Evolutionary conservation across 345 rosid species (phyloP).

Genomic region (Salix koriyanagi): DNA sequence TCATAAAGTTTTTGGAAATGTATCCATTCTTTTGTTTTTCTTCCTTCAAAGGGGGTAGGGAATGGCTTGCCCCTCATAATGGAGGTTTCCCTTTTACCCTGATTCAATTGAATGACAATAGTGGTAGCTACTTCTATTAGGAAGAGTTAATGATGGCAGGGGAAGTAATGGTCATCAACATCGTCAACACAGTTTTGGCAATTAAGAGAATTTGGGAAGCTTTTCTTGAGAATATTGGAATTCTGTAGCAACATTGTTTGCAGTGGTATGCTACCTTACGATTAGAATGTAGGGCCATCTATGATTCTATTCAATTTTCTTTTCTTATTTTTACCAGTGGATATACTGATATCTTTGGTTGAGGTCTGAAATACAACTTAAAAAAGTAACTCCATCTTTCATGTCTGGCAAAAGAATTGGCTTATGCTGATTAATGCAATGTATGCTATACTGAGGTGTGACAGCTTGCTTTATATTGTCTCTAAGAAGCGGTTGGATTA

Average conservation of each 20-base stretch:
- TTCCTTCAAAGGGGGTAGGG: background rate
- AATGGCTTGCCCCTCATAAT: background rate
- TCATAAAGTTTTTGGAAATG: background rate
- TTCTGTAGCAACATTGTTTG: background rate
- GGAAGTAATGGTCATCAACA: background rate
- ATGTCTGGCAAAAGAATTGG: background rate
- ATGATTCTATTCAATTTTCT: background rate
- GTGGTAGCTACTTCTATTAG: background rate
- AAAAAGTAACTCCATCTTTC: background rate
- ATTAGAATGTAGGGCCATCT: background rate
- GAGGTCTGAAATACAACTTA: background rate
- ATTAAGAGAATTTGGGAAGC: background rate
- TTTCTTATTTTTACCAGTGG: background rate
- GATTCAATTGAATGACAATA: background rate
- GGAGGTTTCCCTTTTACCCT: background rate
- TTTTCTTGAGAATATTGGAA: background rate
- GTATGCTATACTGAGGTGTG: background rate
- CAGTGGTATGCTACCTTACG: background rate
- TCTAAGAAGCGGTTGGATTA: background rate
- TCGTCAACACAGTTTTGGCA: background rate
- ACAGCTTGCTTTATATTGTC: background rate
- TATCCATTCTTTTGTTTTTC: background rate
- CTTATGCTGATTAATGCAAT: background rate
- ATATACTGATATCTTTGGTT: background rate
- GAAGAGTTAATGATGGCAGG: background rate